Conservation (phyloP, 2,329 filamentous ascomycete species). For the Periglandula ipomoeae region DNA sequence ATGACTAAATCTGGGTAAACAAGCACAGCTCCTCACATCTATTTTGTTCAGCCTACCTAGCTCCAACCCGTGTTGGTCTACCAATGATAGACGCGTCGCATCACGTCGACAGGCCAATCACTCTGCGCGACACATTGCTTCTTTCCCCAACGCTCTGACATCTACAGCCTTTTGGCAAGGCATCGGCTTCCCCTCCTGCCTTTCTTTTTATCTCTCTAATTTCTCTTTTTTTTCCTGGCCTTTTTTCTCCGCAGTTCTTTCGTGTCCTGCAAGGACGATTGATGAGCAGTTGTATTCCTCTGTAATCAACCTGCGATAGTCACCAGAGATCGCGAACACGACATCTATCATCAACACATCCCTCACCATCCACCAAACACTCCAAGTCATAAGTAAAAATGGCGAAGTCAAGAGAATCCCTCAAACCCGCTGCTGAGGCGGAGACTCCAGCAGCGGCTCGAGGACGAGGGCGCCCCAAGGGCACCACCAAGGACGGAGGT, state of each 20-base stretch:
- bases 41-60: background rate
- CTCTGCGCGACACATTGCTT: background rate
- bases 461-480: conserved; percentile 4
- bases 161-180: background rate
- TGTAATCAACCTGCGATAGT: no score
- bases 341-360: background rate
- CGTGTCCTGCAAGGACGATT: no score
- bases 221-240: conserved; percentile 1
- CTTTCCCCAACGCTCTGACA: background rate
- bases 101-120: conserved; percentile 1
- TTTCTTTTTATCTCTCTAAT: background rate
- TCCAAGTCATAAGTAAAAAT: background rate
- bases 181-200: background rate
- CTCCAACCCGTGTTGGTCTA: no score
- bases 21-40: background rate
- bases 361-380: background rate
- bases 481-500: background rate
- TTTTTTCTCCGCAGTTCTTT: background rate
- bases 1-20: background rate
- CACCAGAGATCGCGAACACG: no score
- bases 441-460: conserved; percentile 1
- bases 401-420: conserved; percentile 6
- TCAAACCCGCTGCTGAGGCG: background rate
- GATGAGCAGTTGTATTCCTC: no score
- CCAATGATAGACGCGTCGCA: conserved; percentile 1